Percentiles rank a stretch among this genome's conserved stretches.
Conservation (phyloP, 345 rosid genomes). For the Diplotaxis tenuifolia region DNA sequence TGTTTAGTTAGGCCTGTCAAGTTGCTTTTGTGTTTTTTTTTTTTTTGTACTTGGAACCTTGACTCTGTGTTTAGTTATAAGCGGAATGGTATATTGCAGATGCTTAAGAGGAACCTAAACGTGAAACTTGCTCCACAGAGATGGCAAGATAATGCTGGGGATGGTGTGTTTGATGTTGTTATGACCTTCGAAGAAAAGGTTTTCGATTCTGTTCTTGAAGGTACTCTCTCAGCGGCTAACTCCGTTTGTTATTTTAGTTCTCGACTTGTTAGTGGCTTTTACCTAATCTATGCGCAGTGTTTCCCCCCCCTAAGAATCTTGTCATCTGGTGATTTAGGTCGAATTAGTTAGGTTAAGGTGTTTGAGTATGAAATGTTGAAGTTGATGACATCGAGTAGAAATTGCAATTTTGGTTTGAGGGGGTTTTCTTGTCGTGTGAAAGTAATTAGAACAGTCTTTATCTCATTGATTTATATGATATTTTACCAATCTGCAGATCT, state of each 20-base stretch:
- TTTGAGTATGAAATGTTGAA: neutral
- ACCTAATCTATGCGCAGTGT: too few species aligned
- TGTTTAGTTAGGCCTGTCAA: too few species aligned
- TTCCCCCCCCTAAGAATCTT: too few species aligned
- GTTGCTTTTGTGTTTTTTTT: neutral
- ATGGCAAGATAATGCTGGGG: slow-evolving; percentile 92
- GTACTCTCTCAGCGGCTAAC: neutral
- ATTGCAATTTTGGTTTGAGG: neutral
- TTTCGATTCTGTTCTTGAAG: neutral
- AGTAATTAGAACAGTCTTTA: neutral
- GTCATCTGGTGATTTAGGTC: too few species aligned
- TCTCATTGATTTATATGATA: neutral
- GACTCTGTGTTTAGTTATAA: slow-evolving; percentile 56
- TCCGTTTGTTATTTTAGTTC: too few species aligned
- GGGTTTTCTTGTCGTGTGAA: too few species aligned
- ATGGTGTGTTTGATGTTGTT: slow-evolving; percentile 79
- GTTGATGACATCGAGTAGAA: neutral
- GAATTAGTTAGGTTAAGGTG: neutral
- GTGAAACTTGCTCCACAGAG: slow-evolving; percentile 90
- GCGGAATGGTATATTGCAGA: slow-evolving; percentile 88
- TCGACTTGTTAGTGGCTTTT: too few species aligned
- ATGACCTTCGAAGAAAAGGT: neutral
- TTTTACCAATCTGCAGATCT: slow-evolving; percentile 58
- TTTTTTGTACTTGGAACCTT: slow-evolving; percentile 2
- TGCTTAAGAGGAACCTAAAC: slow-evolving; percentile 81